phyloP scores from a whole-genome alignment of 2,329 filamentous ascomycete species.

The Tolypocladium tundrense region DNA sequence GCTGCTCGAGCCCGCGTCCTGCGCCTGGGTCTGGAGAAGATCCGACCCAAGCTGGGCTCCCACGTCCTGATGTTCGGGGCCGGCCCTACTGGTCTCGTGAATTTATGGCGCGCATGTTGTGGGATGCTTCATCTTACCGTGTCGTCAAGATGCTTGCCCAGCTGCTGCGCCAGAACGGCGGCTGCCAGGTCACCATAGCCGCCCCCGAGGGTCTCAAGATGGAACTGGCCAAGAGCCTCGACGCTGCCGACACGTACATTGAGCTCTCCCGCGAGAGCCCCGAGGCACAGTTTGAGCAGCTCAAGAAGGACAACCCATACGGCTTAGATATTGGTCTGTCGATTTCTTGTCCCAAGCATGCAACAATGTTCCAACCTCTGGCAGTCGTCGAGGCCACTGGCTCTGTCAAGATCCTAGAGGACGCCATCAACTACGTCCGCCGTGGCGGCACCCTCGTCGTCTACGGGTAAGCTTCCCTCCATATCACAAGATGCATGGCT shows the following conservation, averaged over 20 bases:
- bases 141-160: conserved; percentile 42
- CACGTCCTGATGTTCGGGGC: conserved; percentile 56
- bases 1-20: conserved; percentile 60
- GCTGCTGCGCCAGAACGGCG: conserved; percentile 53
- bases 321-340: conserved; percentile 56
- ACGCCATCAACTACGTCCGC: conserved; percentile 61
- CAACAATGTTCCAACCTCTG: conserved; percentile 5
- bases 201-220: conserved; percentile 61
- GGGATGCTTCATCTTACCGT: background rate
- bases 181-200: conserved; percentile 60
- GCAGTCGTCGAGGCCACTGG: conserved; percentile 59
- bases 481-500: conserved; percentile 1
- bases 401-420: conserved; percentile 57
- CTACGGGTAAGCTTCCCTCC: conserved; percentile 34
- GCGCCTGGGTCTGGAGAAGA: conserved; percentile 62
- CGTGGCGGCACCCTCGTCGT: conserved; percentile 62
- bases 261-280: conserved; percentile 44
- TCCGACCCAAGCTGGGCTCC: conserved; percentile 54
- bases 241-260: conserved; percentile 43
- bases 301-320: conserved; percentile 57
- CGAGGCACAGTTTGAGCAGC: conserved; percentile 46
- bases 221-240: conserved; percentile 51
- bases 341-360: background rate
- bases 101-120: conserved; percentile 8
- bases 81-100: conserved; percentile 54